phyloP scores from a whole-genome alignment of 305 asterid genomes.

The Fraxinus albicans region DNA sequence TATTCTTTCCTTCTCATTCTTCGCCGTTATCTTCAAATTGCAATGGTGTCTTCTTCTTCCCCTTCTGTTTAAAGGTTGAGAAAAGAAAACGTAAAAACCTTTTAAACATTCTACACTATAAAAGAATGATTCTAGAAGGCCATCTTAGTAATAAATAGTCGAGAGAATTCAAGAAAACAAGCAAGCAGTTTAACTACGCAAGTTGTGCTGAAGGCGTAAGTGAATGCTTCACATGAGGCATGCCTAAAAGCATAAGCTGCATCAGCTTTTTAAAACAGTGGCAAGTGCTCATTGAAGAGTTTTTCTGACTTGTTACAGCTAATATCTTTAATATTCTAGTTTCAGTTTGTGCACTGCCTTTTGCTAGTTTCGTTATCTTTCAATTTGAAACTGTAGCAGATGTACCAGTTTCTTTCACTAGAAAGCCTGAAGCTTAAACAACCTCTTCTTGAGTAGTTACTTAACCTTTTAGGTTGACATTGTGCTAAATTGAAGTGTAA shows the following conservation, averaged over 20 bases:
- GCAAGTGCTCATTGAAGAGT: background rate
- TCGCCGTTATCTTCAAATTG: background rate
- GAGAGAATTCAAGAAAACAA: background rate
- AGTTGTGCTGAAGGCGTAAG: background rate
- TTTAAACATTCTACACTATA: background rate
- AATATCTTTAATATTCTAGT: background rate
- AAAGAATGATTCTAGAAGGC: background rate
- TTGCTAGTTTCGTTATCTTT: background rate
- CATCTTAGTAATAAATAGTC: background rate
- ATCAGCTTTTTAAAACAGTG: background rate
- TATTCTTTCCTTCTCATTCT: background rate
- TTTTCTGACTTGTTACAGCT: too few relatives aligned
- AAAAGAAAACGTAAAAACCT: background rate
- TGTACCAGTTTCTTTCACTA: background rate
- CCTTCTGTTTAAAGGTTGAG: background rate
- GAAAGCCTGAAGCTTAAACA: background rate
- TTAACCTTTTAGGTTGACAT: background rate
- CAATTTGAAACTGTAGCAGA: background rate
- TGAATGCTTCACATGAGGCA: background rate
- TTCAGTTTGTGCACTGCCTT: background rate
- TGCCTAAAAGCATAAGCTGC: background rate
- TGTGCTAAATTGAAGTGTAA: background rate
- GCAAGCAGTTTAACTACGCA: background rate
- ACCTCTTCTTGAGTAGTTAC: background rate
- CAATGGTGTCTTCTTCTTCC: background rate